Base-by-base conservation (phyloP, 1,284 basidiomycete species). In the Macrocystidia cucumis region DNA sequence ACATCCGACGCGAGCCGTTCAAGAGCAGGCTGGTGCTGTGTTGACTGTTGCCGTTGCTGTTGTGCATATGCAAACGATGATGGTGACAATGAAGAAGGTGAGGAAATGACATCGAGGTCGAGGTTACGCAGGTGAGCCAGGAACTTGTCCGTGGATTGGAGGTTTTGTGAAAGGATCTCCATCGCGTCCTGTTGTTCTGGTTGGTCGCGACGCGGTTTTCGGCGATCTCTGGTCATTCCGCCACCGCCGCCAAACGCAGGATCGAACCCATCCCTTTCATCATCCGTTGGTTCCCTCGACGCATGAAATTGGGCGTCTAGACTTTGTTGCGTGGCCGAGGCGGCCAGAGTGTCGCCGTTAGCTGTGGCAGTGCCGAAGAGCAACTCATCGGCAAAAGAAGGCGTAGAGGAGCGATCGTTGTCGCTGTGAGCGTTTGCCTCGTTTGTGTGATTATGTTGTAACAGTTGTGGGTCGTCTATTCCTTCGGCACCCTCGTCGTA, bases 401-500 rank as follows among this genome's bases (percentile, higher is more conserved):
- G 45, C n/a, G 47, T 49, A 33, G 53, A 48, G 18, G 46, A 38
- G 39, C 54, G 54, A 37, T 56, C 50, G 25, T 50, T 48, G 34
- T 50, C 44, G 27, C 47, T 48, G 27, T 50, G 46, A 29, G 54
- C 40, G 18, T 48, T n/a, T n/a, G n/a, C n/a, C n/a, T n/a, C n/a
- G n/a, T n/a, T n/a, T n/a, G n/a, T n/a, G n/a, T n/a, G n/a, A n/a
- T n/a, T n/a, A n/a, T n/a, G n/a, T n/a, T n/a, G n/a, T n/a, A n/a
- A n/a, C n/a, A n/a, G n/a, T n/a, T 27, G 25, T 3, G 4, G 12
- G 37, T 72, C 72, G 51, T 82, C 84, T 42, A 83, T 85, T 25
- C 81, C 84, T 58, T 88, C 83, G 21, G 82, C 82, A 20, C 81
- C 85, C 51, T 87, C 85, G 42, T 89, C 85, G 46, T 83, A 88